A percentile compares a stretch with the other conserved stretches of the same genome.
These are phyloP conservation scores for Ophiostoma novo-ulmi DNA, from an alignment of 2,329 filamentous ascomycete species.

Conservation along the genomic window DNA sequence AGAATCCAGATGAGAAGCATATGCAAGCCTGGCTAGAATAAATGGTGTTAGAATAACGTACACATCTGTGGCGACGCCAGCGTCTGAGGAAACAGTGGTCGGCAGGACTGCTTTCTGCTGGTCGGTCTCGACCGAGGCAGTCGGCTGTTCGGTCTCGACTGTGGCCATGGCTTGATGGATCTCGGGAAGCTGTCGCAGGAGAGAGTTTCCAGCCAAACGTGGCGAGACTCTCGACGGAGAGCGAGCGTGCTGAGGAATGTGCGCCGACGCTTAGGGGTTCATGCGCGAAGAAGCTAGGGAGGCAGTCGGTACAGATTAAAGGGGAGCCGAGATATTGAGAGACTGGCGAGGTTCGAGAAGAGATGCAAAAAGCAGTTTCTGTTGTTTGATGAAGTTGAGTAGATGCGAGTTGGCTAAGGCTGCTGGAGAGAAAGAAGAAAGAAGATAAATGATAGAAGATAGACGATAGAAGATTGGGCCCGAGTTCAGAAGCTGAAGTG, in stretches of 20 bases:
- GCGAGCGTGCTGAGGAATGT: constrained; percentile 4
- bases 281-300: not conserved
- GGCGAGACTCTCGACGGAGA: not conserved
- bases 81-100: not conserved
- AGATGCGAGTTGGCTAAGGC: not conserved
- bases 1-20: not conserved
- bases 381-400: not conserved
- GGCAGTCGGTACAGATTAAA: not conserved
- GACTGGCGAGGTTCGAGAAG: not conserved
- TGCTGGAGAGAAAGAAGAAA: not conserved
- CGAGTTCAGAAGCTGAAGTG: not conserved
- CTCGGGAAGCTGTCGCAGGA: not conserved
- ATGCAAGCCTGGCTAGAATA: not conserved
- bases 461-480: not conserved
- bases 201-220: not conserved
- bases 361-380: not conserved
- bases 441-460: not conserved
- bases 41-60: not conserved
- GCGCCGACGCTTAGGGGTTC: constrained; percentile 1
- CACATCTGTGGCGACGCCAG: not conserved
- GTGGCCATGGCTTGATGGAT: constrained; percentile 15
- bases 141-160: constrained; percentile 12
- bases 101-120: not conserved
- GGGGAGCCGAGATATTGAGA: not conserved
- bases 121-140: constrained; percentile 7